A percentile compares a stretch with the other conserved stretches of the same genome.
phyloP scores from a whole-genome alignment of 2,329 filamentous ascomycete species.

The Fusarium sp. region DNA sequence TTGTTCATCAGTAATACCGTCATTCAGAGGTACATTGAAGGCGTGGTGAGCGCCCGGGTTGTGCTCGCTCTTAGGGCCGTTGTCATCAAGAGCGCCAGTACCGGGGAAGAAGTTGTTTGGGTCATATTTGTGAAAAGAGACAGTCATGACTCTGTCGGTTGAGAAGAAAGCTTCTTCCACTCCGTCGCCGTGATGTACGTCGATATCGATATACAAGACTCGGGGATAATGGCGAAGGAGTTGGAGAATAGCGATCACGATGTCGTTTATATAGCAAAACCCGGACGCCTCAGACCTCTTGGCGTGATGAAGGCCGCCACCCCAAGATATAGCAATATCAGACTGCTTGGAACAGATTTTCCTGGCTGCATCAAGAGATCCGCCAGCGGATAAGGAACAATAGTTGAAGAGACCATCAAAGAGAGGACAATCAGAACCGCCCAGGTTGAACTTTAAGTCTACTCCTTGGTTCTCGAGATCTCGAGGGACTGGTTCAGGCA shows the following conservation, averaged over 20 bases:
- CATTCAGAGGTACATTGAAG: constrained; percentile 89
- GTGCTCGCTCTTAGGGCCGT: constrained; percentile 82
- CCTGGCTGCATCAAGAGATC: constrained; percentile 88
- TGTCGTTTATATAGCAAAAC: constrained; percentile 99
- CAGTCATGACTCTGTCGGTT: constrained; percentile 89
- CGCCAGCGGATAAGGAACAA: constrained; percentile 91
- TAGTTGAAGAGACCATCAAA: constrained; percentile 97
- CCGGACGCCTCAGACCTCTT: constrained; percentile 94
- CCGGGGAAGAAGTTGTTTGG: constrained; percentile 87
- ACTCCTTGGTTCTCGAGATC: constrained; percentile 74
- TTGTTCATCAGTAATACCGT: constrained; percentile 91
- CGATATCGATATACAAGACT: constrained; percentile 94
- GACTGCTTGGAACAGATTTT: constrained; percentile 89
- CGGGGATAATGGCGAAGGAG: constrained; percentile 84
- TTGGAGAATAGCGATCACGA: constrained; percentile 92
- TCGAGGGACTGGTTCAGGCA: constrained; percentile 71
- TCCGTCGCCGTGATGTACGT: constrained; percentile 91
- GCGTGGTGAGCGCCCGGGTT: constrained; percentile 91
- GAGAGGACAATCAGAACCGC: constrained; percentile 92
- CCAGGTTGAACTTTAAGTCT: constrained; percentile 83
- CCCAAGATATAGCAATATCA: constrained; percentile 98
- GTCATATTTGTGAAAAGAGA: constrained; percentile 97
- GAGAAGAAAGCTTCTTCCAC: constrained; percentile 93
- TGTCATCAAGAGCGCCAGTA: constrained; percentile 87
- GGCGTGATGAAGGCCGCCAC: constrained; percentile 94